Evolutionary conservation across 768 basidiomycete genomes (phyloP).

Genomic region (Amanita thiersii): DNA sequence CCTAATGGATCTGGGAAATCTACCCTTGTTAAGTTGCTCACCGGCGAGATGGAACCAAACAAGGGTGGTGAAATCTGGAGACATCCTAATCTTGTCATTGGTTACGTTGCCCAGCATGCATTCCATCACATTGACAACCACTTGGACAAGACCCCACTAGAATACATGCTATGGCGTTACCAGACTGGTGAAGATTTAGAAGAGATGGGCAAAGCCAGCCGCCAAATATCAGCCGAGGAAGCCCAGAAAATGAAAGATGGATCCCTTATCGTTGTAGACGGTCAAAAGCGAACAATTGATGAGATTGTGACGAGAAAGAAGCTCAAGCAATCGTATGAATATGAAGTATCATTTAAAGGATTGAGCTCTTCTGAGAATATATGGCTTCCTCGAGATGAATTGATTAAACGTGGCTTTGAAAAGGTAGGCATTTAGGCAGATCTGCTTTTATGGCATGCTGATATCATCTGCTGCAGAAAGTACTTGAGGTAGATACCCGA

Average conservation of each 20-base stretch:
- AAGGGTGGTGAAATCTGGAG: constrained; percentile 98
- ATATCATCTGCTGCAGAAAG: constrained; percentile 50
- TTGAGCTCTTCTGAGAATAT: constrained; percentile 97
- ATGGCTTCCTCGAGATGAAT: constrained; percentile 94
- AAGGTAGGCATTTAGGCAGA: constrained; percentile 41
- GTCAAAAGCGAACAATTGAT: constrained; percentile 91
- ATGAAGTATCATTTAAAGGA: constrained; percentile 93
- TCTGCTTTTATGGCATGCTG: constrained; percentile 6
- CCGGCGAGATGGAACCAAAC: constrained; percentile 95
- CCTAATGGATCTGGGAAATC: constrained; percentile 99
- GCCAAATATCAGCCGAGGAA: constrained; percentile 84
- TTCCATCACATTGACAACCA: constrained; percentile 99
- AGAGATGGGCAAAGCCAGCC: constrained; percentile 89
- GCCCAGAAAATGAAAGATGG: constrained; percentile 96
- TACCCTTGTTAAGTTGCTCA: constrained; percentile 93
- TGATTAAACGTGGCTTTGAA: constrained; percentile 97
- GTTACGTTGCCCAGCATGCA: constrained; percentile 97
- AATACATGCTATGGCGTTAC: constrained; percentile 99
- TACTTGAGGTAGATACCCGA: constrained; percentile 93
- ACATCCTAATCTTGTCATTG: constrained; percentile 98
- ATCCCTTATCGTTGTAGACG: constrained; percentile 75
- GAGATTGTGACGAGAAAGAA: constrained; percentile 91
- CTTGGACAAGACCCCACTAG: constrained; percentile 96
- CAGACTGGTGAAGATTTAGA: constrained; percentile 99
- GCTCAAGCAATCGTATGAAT: constrained; percentile 99